Evolutionary conservation across 2,329 filamentous ascomycete species (phyloP), one percentile per base, ranked within the genome.

Genomic region (Phialophora macrospora): DNA sequence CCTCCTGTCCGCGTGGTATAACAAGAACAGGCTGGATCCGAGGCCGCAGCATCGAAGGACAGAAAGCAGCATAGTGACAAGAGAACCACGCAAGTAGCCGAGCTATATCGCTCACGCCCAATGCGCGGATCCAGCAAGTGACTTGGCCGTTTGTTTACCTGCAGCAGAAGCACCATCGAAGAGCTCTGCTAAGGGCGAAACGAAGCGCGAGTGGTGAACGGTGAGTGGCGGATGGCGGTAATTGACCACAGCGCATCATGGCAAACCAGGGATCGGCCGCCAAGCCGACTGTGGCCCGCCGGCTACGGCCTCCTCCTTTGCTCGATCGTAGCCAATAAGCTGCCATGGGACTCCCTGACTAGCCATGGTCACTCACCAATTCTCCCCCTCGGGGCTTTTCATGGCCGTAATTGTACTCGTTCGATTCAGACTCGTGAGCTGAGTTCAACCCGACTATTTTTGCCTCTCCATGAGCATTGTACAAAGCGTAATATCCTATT

Each of bases 381-480:
- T 56, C 55, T 55, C 48, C 63, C 48, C 48, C 51, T 6, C 38
- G 3, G 6, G 9, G 7, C 48, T 52, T 49, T 52, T 56, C 58
- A 64, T 48, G 38, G 46, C n/a, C 55, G 62, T 69, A 62, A 34
- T 58, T 64, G 67, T 67, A 67, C 65, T 69, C 57, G 54, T 67
- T 69, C 67, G 67, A 67, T 34, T 67, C 65, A 55, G 28, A 14
- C 34, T 30, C 28, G 7, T 11, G 55, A 28, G 56, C 46, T 59
- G 56, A 58, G 61, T 65, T 9, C 44, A 60, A 61, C 49, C 55
- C 52, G 20, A n/a, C 60, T 51, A 63, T 41, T 44, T 57, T 55
- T 9, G 22, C 34, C 1, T 32, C 22, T 12, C 4, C 28, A 9
- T 17, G 26, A 52, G 24, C 49, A 24, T n/a, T 14, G 14, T 41